Base-by-base conservation (phyloP, 495 filamentous ascomycete species). In the Lasiosphaeriaceae sp. region DNA sequence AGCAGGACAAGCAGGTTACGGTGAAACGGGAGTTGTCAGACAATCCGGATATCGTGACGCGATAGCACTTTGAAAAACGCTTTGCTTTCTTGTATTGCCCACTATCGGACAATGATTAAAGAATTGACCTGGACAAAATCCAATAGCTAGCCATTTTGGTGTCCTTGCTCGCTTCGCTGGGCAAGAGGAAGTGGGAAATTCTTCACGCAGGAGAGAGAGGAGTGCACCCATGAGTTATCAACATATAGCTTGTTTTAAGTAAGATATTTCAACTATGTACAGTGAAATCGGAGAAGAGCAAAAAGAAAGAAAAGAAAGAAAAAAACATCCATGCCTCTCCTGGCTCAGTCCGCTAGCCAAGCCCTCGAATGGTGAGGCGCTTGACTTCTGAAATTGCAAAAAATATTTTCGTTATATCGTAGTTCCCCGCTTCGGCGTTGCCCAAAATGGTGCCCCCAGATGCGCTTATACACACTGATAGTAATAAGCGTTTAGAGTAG, bases 401-500 rank as follows among this genome's bases (percentile, higher is more conserved):
- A 3, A 17, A 41, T 6, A 6, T 41, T 12, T 14, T 16, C 3
- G 12, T 2, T 17, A 41, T 16, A 4, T 41, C 37, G 37, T 41
- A 3, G 4, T 12, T 17, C 12, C 37, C 11, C 14, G 37, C 4
- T 3, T 12, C 37, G 2, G 2, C n/a, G 14, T 41, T 16, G 12
- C 12, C n/a, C 14, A 35, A 7, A 35, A 35, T 7, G 7, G 6
- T 35, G 7, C 12, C 14, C 6, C n/a, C 37, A 17, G 37, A 41
- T 4, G 2, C 37, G 3, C 16, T 50, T 60, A 64, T 34, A 80
- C 60, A 60, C 77, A 83, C 72, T 84, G 77, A 21, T 64, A 70
- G 57, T 83, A 84, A 58, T 71, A 84, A 12, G 66, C 60, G 66
- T 81, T 83, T 17, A 57, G 55, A 9, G 63, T 66, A 3, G 71